Evolutionary conservation across 1,139 yeast species (phyloP).

Genomic region (Maudiozyma humilis): DNA sequence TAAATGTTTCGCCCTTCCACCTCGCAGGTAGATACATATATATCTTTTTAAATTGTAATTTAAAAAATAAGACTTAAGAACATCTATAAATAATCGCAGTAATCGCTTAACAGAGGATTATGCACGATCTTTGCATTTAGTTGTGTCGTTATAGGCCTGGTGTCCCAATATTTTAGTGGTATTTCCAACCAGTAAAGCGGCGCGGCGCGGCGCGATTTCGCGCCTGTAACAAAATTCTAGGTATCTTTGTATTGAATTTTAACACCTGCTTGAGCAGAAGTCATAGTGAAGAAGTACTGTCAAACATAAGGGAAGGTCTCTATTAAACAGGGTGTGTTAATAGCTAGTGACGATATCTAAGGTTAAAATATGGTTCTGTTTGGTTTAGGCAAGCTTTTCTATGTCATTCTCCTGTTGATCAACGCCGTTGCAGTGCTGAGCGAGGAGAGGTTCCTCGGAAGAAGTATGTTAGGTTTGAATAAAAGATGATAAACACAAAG

Average conservation of each 20-base stretch:
- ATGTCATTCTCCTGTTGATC: slow-evolving; percentile 56
- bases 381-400: slow-evolving; percentile 63
- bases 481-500: background rate
- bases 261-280: no score
- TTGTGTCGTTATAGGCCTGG: no score
- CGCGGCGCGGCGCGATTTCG: no score
- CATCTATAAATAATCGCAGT: background rate
- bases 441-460: slow-evolving; percentile 71
- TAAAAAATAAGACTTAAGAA: slow-evolving; percentile 6
- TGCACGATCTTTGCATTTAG: background rate
- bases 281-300: no score
- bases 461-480: slow-evolving; percentile 41
- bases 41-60: slow-evolving; percentile 8
- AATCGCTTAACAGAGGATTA: background rate
- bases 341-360: no score
- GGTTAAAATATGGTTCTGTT: slow-evolving; percentile 39
- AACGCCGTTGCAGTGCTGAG: slow-evolving; percentile 75
- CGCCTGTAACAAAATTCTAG: background rate
- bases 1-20: slow-evolving; percentile 6
- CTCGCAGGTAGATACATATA: slow-evolving; percentile 6
- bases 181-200: no score
- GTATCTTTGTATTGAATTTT: no score
- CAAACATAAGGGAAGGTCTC: no score
- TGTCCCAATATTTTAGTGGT: no score
- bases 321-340: no score